Percentiles rank a stretch among this genome's conserved stretches.
phyloP scores from a whole-genome alignment of 306 rosid species.

The Vigna angularis region DNA sequence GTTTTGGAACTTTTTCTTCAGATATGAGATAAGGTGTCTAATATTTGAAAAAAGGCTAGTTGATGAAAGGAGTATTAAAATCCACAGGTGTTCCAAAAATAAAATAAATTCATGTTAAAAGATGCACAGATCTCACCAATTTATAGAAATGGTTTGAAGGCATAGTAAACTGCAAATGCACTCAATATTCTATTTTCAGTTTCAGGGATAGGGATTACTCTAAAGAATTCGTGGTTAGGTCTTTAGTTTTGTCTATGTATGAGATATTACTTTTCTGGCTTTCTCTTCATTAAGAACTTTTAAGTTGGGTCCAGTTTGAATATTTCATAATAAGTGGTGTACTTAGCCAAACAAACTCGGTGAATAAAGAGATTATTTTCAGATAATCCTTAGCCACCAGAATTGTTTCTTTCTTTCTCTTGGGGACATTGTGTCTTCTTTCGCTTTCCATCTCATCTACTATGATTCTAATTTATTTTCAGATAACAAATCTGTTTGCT shows the following conservation, averaged over 20 bases:
- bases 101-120: background rate
- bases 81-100: background rate
- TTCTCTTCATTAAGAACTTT: background rate
- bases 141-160: background rate
- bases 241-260: background rate
- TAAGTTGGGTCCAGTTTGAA: background rate
- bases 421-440: too few species aligned
- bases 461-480: background rate
- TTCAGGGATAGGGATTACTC: background rate
- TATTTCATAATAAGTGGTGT: background rate
- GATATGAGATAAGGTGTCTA: background rate
- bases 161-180: background rate
- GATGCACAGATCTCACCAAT: background rate
- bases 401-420: background rate
- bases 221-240: background rate
- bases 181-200: background rate
- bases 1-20: background rate
- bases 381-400: background rate
- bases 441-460: background rate
- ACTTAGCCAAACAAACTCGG: background rate
- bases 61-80: background rate
- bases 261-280: background rate
- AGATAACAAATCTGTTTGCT: background rate
- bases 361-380: background rate
- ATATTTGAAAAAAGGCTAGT: background rate